phyloP scores from a whole-genome alignment of 345 rosid species.

The Ailanthus altissimus region DNA sequence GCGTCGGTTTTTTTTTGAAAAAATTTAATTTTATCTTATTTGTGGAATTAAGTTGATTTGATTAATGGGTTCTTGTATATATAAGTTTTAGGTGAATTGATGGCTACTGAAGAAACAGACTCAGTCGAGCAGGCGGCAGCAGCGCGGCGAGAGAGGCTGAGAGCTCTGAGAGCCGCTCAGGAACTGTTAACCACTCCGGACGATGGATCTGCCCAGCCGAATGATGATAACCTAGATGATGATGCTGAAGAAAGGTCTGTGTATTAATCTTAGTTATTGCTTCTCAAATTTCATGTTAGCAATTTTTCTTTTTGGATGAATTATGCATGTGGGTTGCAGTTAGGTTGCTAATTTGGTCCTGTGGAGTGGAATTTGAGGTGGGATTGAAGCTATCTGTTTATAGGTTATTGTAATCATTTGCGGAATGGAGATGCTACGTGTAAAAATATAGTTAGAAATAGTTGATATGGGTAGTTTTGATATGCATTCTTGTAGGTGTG shows the following conservation, averaged over 20 bases:
- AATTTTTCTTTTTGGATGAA: too few relatives aligned
- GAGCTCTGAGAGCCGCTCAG: conserved; percentile 75
- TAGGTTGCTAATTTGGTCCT: neutral
- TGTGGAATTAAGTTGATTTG: neutral
- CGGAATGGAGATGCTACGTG: too few relatives aligned
- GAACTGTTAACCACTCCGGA: conserved; percentile 55
- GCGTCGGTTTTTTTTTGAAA: neutral
- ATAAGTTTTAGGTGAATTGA: conserved; percentile 13
- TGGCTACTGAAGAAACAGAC: conserved; percentile 60
- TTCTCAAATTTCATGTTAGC: neutral
- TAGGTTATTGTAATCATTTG: neutral
- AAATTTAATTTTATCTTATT: neutral
- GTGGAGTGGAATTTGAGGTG: neutral
- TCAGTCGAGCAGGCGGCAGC: conserved; percentile 72
- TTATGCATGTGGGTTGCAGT: neutral
- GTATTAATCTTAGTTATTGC: neutral
- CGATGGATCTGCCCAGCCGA: conserved; percentile 37
- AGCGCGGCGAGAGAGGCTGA: conserved; percentile 74
- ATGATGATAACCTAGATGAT: conserved; percentile 30
- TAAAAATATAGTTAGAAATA: neutral
- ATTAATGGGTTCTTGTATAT: neutral
- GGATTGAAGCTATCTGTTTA: neutral
- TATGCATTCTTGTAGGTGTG: neutral
- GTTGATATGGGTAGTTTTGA: neutral
- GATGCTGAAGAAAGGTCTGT: conserved; percentile 28